phyloP scores from a whole-genome alignment of 2,329 filamentous ascomycete species.

The Colletotrichum kahawae region DNA sequence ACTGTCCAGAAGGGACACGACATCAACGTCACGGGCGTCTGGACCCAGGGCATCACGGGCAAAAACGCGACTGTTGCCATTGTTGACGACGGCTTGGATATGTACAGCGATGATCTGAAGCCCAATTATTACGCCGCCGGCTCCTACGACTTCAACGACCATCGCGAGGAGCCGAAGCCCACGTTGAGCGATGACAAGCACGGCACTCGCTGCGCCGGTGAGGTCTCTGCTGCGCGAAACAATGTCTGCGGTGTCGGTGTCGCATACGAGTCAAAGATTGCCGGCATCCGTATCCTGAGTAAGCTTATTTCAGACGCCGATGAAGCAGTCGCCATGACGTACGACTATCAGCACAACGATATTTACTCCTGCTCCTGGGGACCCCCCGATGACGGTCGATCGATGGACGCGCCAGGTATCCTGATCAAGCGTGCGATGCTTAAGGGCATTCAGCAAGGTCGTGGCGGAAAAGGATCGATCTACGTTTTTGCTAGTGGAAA shows the following conservation, averaged over 20 bases:
- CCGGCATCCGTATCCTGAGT: slow-evolving; percentile 91
- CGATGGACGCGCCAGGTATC: slow-evolving; percentile 92
- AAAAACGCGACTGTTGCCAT: slow-evolving; percentile 90
- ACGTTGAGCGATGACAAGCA: slow-evolving; percentile 85
- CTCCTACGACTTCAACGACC: slow-evolving; percentile 96
- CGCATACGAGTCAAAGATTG: slow-evolving; percentile 88
- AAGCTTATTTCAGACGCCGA: slow-evolving; percentile 91
- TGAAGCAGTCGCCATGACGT: slow-evolving; percentile 91
- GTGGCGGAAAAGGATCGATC: slow-evolving; percentile 82
- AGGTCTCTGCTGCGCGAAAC: slow-evolving; percentile 91
- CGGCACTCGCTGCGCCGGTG: slow-evolving; percentile 92
- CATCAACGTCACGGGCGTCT: slow-evolving; percentile 93
- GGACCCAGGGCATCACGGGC: slow-evolving; percentile 89
- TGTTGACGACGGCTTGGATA: slow-evolving; percentile 94
- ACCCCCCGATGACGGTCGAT: slow-evolving; percentile 87
- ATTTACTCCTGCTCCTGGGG: slow-evolving; percentile 99
- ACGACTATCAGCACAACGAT: slow-evolving; percentile 86
- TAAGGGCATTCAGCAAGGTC: slow-evolving; percentile 88
- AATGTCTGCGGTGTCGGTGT: slow-evolving; percentile 95
- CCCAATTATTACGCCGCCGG: slow-evolving; percentile 93
- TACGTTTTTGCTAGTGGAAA: slow-evolving; percentile 98
- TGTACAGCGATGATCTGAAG: slow-evolving; percentile 91
- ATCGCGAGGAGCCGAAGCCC: slow-evolving; percentile 78
- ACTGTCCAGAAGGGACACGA: slow-evolving; percentile 82
- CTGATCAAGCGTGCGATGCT: slow-evolving; percentile 91